Evolutionary conservation across 495 filamentous ascomycete genomes (phyloP).

Genomic region (Penicillium silybi): DNA sequence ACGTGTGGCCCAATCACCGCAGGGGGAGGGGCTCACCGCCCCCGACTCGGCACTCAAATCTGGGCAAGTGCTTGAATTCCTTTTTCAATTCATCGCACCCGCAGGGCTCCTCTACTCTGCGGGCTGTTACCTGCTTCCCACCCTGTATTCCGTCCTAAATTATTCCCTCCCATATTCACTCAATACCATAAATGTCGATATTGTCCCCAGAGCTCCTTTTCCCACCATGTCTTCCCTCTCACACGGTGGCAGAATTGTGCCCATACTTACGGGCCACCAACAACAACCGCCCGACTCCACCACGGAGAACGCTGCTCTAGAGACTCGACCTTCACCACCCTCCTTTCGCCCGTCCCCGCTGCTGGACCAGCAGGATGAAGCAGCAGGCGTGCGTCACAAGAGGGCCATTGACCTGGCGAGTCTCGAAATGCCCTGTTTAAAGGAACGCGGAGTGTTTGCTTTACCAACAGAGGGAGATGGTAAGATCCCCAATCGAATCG

Average conservation of each 20-base stretch:
- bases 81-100: constrained; percentile 26
- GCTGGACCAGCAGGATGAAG: constrained; percentile 14
- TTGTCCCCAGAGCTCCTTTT: constrained; percentile 28
- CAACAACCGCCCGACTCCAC: constrained; percentile 19
- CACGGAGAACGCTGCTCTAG: constrained; percentile 11
- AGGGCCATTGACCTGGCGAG: constrained; percentile 24
- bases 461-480: constrained; percentile 46
- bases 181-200: constrained; percentile 36
- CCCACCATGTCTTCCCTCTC: constrained; percentile 39
- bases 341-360: constrained; percentile 1
- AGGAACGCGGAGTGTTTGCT: constrained; percentile 37
- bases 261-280: constrained; percentile 37
- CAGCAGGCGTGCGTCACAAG: constrained; percentile 10
- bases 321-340: not conserved
- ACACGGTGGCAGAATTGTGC: constrained; percentile 48
- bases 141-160: constrained; percentile 3
- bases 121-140: constrained; percentile 12
- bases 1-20: constrained; percentile 21
- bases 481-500: constrained; percentile 14
- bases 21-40: constrained; percentile 15
- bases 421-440: constrained; percentile 38
- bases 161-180: constrained; percentile 6
- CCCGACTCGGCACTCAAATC: constrained; percentile 18
- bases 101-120: constrained; percentile 26
- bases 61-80: constrained; percentile 15